Conservation (phyloP, 805 yeast genomes). For the Jamesozyma jinghongensis region DNA sequence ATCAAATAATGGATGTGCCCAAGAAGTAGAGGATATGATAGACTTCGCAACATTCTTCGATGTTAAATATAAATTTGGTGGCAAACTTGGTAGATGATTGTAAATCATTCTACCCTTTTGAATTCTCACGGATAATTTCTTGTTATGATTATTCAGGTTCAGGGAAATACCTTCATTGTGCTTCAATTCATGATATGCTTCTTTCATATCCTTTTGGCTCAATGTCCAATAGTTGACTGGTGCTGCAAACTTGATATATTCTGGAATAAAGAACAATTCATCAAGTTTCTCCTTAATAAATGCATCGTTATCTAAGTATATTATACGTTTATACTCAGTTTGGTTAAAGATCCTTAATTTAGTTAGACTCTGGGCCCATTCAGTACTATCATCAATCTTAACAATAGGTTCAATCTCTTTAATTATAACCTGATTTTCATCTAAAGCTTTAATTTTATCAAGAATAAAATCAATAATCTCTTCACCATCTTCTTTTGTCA, state of each 20-base stretch:
- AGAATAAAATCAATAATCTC: constrained; percentile 5
- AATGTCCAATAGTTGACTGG: constrained; percentile 38
- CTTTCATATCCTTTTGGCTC: constrained; percentile 19
- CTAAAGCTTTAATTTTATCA: constrained; percentile 7
- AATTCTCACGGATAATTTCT: constrained; percentile 15
- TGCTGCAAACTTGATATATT: constrained; percentile 36
- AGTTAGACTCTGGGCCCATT: constrained; percentile 47
- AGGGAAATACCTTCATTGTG: constrained; percentile 13
- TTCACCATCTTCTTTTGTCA: too few species aligned
- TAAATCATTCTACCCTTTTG: constrained; percentile 26
- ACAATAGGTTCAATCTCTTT: constrained; percentile 18
- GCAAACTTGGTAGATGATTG: constrained; percentile 33
- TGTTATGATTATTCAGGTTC: constrained; percentile 20
- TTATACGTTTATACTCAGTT: constrained; percentile 41
- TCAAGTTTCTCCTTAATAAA: constrained; percentile 36
- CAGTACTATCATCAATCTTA: constrained; percentile 22
- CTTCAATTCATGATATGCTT: constrained; percentile 14
- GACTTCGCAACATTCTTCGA: constrained; percentile 25
- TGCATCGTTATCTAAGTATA: constrained; percentile 54
- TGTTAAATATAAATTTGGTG: constrained; percentile 18
- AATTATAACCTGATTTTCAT: constrained; percentile 20
- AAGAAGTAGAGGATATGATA: constrained; percentile 20
- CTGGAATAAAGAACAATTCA: constrained; percentile 44
- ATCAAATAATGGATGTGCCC: constrained; percentile 18
- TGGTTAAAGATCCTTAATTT: constrained; percentile 46